Evolutionary conservation across 164 flowering plant species (phyloP), one percentile per base, ranked within the genome.

Genomic region (Paratinospora sagittata): DNA sequence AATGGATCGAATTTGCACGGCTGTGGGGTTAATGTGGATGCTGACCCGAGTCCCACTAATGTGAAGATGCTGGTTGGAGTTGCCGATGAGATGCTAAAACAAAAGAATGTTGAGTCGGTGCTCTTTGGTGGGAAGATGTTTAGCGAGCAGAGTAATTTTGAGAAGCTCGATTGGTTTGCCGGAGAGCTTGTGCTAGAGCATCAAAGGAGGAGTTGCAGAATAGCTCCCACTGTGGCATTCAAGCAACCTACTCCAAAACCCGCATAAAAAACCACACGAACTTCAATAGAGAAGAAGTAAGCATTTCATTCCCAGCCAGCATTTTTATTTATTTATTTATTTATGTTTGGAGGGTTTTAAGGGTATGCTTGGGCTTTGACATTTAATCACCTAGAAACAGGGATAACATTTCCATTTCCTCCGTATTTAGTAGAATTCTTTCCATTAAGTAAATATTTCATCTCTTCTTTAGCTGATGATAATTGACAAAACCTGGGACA

Each of bases 171-270:
- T 57, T 92, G 97, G 97, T 87, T 95, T 64, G 97, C 97, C 0
- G 90, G 87, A 37, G 91, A 95, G 74, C 89, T 92, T 55, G 92
- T 95, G 68, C 73, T 77, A 57, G 99, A 95, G 82, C 97, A 92
- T 78, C 90, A 90, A 83, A 89, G 94, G 88, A 87, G 99, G 87
- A 91, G 93, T 76, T 85, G 90, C 85, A 79, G 99, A 74, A 89
- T 92, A 66, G 92, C 97, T 79, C 99, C 99, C 82, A 95, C 98
- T 73, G 97, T 95, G 76, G 97, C 91, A 47, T 88, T 95, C 87
- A 95, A 95, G 81, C 99, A 89, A 83, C 87, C 88, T 57, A 65
- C 84, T 33, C 77, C 84, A 12, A 87, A 79, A 63, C 47, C 73
- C 45, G 37, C 68, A 33, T 78, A 26, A 55, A 26, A n/a, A 19